Conservation (phyloP, 352 stramenopile genomes). For the Phytophthora citrophthora region DNA sequence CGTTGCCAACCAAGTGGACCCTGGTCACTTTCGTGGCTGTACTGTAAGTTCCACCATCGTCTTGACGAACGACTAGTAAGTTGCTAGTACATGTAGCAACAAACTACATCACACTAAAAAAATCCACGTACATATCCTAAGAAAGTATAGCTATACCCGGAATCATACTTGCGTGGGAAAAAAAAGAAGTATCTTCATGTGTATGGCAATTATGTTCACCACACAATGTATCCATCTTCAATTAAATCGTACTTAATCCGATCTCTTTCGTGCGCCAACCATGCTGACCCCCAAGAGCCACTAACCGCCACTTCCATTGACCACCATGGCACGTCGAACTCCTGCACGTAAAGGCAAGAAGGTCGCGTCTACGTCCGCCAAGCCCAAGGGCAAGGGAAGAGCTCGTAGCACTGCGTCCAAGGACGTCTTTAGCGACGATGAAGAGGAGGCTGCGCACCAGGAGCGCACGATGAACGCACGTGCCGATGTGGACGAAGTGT, state of each 20-base stretch:
- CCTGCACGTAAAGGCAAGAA: constrained; percentile 29
- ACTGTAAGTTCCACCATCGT: background rate
- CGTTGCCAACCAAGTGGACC: too few relatives aligned
- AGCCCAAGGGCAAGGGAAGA: constrained; percentile 1
- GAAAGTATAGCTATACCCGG: too few relatives aligned
- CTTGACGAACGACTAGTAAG: background rate
- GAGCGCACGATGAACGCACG: constrained; percentile 66
- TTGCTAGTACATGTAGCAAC: background rate
- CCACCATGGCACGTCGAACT: constrained; percentile 27
- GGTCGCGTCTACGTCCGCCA: background rate
- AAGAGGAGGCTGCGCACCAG: constrained; percentile 61
- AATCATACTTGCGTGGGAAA: too few relatives aligned
- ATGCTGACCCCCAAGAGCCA: constrained; percentile 17
- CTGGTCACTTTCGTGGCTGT: background rate
- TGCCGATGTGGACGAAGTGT: constrained; percentile 82
- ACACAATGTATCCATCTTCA: constrained; percentile 14
- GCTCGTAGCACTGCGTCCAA: constrained; percentile 3
- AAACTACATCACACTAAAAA: too few relatives aligned
- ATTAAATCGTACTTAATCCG: constrained; percentile 16
- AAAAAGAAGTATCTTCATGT: too few relatives aligned
- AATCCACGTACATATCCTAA: too few relatives aligned
- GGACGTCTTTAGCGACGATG: constrained; percentile 86
- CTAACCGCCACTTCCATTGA: constrained; percentile 3
- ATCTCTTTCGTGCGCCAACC: constrained; percentile 7
- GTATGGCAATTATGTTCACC: background rate